Evolutionary conservation across 306 rosid genomes (phyloP), one percentile per base, ranked within the genome.

Genomic region (Dalbergia cochinchinensis): DNA sequence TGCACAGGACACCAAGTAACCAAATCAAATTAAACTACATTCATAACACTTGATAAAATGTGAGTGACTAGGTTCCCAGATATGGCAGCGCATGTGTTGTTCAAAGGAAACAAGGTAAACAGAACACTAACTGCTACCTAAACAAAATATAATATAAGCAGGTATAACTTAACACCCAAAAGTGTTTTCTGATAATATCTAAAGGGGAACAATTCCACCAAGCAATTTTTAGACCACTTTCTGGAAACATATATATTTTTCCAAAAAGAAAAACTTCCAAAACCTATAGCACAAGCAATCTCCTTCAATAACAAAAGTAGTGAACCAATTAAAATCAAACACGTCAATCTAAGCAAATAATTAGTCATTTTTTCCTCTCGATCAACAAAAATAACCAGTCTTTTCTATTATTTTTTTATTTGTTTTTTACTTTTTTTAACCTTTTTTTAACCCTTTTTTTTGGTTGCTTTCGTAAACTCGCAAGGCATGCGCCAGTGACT

Each of bases 1-100:
- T 94, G 98, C 84, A 73, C 41, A 12, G 18, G 57, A 53, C 62
- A 41, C 85, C 80, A 66, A 54, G 61, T 22, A 74, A 67, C 48
- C 26, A 15, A 68, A 37, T 74, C 37, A 79, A 65, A 57, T 26
- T 55, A 68, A 61, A 64, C 44, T 74, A n/a, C 3, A 37, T 34
- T 47, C 73, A 55, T 48, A 59, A 14, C 54, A 73, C 45, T 18
- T 13, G 41, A 39, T 65, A 78, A 78, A 57, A 57, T 55, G 39
- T 37, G 63, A 9, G 45, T 65, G 64, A 64, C 20, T 70, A 65
- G 54, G 47, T 55, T 64, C 71, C 55, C 51, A 58, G 66, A 35
- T 51, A 41, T 71, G 39, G 19, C 54, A 55, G 35, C 26, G n/a
- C 3, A 47, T 6, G 31, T 1, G 15, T 7, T 5, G 80, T 15